Evolutionary conservation across 441 rosid species (phyloP).

Genomic region (Croton setiger): DNA sequence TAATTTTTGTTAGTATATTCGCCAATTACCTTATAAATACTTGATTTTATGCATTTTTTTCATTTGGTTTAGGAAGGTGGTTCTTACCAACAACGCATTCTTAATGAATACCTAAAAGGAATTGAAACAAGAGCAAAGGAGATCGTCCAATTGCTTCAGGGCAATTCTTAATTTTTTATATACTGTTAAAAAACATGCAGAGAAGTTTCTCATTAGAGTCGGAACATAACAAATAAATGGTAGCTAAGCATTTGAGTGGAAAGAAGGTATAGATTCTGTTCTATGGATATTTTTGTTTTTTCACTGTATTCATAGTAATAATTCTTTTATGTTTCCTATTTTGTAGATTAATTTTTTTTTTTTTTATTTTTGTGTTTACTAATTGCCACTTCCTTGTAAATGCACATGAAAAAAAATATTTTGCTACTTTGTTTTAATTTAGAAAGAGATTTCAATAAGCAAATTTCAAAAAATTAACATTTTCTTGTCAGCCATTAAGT

Average conservation of each 20-base stretch:
- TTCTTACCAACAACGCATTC: conserved; percentile 79
- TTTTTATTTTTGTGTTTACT: not conserved
- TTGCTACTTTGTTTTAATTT: not conserved
- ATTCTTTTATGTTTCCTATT: not conserved
- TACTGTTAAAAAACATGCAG: not conserved
- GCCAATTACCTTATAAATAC: not conserved
- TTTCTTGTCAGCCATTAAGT: no score
- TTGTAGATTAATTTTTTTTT: not conserved
- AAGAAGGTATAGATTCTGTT: not conserved
- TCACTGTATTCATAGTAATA: not conserved
- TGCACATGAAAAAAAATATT: no score
- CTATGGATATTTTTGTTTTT: no score
- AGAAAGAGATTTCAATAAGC: not conserved
- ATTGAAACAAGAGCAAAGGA: conserved; percentile 71
- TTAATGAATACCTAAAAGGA: conserved; percentile 70
- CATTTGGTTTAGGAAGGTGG: conserved; percentile 72
- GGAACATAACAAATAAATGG: not conserved
- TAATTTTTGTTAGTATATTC: not conserved
- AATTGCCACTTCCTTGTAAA: no score
- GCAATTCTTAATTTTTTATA: conserved; percentile 13
- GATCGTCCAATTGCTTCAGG: conserved; percentile 47
- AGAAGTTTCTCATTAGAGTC: not conserved
- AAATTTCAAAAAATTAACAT: not conserved
- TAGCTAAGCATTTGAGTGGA: not conserved
- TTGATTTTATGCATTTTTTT: not conserved